Conservation (phyloP, 208 protist species). For the Leishmania tarentolae region DNA sequence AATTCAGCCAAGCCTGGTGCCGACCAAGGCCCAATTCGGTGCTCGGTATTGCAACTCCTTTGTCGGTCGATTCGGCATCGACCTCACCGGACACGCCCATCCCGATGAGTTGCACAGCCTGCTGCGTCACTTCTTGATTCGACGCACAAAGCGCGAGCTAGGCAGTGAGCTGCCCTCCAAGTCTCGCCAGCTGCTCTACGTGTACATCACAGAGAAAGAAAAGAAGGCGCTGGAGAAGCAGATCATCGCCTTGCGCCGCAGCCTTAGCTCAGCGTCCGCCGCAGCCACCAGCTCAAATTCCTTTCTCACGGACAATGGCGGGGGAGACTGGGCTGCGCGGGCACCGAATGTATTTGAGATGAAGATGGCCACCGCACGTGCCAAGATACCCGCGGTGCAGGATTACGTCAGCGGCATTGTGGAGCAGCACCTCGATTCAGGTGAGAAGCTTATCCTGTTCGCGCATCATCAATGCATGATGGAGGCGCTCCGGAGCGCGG, state of each 20-base stretch:
- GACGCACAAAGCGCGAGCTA: slow-evolving; percentile 93
- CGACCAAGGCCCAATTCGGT: slow-evolving; percentile 82
- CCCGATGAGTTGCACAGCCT: slow-evolving; percentile 93
- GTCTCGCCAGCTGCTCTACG: slow-evolving; percentile 82
- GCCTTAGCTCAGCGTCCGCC: slow-evolving; percentile 11
- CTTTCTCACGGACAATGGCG: neutral
- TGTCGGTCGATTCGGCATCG: slow-evolving; percentile 73
- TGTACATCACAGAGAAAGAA: slow-evolving; percentile 84
- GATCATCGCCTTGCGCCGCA: slow-evolving; percentile 58
- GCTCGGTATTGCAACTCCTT: slow-evolving; percentile 94
- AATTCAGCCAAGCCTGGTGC: slow-evolving; percentile 57
- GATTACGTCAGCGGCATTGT: slow-evolving; percentile 84
- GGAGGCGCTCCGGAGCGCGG: slow-evolving; percentile 81
- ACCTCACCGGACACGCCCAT: slow-evolving; percentile 81
- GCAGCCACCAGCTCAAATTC: neutral
- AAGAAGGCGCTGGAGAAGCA: slow-evolving; percentile 83
- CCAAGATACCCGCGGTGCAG: slow-evolving; percentile 89
- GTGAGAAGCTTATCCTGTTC: slow-evolving; percentile 94
- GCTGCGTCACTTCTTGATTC: slow-evolving; percentile 91
- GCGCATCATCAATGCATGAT: slow-evolving; percentile 94
- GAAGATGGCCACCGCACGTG: slow-evolving; percentile 80
- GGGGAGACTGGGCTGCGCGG: slow-evolving; percentile 24
- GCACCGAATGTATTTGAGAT: slow-evolving; percentile 81
- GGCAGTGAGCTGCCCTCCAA: slow-evolving; percentile 90
- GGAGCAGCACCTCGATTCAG: slow-evolving; percentile 73